Evolutionary conservation across 2,329 filamentous ascomycete genomes (phyloP), one percentile per base, ranked within the genome.

Genomic region (Coniochaeta sp.): DNA sequence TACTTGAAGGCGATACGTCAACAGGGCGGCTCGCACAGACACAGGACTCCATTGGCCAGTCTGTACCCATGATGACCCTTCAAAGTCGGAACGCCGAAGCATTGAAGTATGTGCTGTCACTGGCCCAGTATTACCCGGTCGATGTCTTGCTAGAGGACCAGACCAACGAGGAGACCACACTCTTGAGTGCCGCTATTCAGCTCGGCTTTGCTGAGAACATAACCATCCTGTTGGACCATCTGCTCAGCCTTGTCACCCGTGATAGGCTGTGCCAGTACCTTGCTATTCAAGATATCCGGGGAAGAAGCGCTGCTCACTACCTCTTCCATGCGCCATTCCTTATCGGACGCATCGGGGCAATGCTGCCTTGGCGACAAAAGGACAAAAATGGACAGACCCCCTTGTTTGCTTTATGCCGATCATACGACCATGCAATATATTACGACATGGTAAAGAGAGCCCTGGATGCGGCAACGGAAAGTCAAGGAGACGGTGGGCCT

Each of bases 331-430:
- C 91, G 9, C 95, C 95, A 2, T 81, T 84, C 58, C 79, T 99
- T 22, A 95, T 99, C 65, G 77, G 80, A 52, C 82, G 83, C 59
- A 88, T 98, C 62, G 93, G 92, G 2, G 81, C 83, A 62, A 75
- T 93, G 65, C 79, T 99, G 58, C 90, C 91, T 9, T 99, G 95
- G 95, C 84, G 86, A 61, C 86, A 96, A 72, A 91, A 89, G 65
- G 95, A 99, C 73, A 96, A 92, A 72, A 97, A 98, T 70, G 95
- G 95, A 0, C 95, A 98, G 74, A 99, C 96, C n/a, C 96, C 95
- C 1, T 77, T 99, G 9, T 98, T 99, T 72, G 95, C 95, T 1
- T 80, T 98, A 1, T 98, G 93, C 72, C 86, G 95, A 66, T 98
- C 92, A 0, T 99, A 99, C 69, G 95, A 99, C 70, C 92, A 99